Base-by-base conservation (phyloP, 2,329 filamentous ascomycete species). In the Pleoardoris graminearum region DNA sequence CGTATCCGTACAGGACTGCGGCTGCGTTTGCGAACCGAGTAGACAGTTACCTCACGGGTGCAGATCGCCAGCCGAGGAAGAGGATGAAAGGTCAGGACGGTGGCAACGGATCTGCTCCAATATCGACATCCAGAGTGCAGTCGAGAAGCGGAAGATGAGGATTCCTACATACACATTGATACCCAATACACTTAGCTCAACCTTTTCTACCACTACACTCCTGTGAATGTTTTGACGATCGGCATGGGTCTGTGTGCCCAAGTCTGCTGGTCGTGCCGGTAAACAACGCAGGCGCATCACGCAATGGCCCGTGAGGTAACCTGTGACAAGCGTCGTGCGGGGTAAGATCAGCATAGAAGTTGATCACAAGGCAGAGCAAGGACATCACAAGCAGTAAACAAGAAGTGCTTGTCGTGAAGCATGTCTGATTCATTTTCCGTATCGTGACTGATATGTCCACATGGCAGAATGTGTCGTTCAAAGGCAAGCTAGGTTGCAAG, bases 401-500 rank as follows among this genome's bases (percentile, higher is more conserved):
- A 14, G n/a, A 36, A 35, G n/a, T 45, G 8, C 41, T 60, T 70
- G 62, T 71, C 69, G 68, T 71, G 69, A 68, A 71, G 65, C 63
- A 69, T 69, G 66, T 66, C 64, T 66, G 64, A 61, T 68, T 47
- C 33, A 47, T 45, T 70, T 65, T 66, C 58, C 57, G 60, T 67
- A 59, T 67, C 59, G 50, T 57, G 57, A 42, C 30, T 16, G 17
- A 43, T 32, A 41, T 53, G 55, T 71, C 67, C 69, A 72, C 69
- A 69, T 65, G 66, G 69, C 57, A 65, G n/a, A 58, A 70, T 64
- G 57, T 59, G 47, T 61, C 60, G 61, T 62, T 64, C 71, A 74
- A 74, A 74, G 71, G 62, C 63, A 61, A 60, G 63, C 62, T 57
- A 54, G 55, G 50, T 50, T 57, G 59, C 62, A 48, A 59, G 65